Evolutionary conservation across 1,139 yeast genomes (phyloP), one percentile per base, ranked within the genome.

Genomic region (Debaryomyces sp.): DNA sequence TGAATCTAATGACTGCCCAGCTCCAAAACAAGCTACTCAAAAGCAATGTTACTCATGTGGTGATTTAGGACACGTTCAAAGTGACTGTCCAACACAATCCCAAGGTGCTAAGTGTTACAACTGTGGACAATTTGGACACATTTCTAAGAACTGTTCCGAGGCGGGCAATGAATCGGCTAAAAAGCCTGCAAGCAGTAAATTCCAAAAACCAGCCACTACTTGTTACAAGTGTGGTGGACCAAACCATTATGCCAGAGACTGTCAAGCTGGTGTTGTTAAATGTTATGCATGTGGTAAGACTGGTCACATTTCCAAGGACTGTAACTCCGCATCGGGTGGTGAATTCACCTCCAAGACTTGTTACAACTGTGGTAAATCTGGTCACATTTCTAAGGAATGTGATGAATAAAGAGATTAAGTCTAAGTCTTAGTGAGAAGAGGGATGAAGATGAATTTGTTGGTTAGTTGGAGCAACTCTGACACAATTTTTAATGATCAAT

Each of bases 161-260:
- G 67, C 65, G 43, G 57, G 52, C 47, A 49, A 46, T 37, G 57
- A 63, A 27, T 47, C 67, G 21, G 58, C 53, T 24, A 59, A 62
- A 52, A 57, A 60, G 44, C 54, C 62, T 36, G 54, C 59, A 33
- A 54, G 60, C 43, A 62, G 52, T 42, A 50, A 63, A 70, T 57
- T 63, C 63, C 51, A 52, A 39, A 54, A 61, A 47, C 55, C 67
- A 52, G 77, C 78, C 55, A 81, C 89, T 54, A 83, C 91, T 51
- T 89, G 96, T 73, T 88, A 87, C 85, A 89, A 86, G 73, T 89
- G 96, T 70, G 96, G 96, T 63, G 96, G 95, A 56, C 92, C 95
- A 66, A 89, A 89, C 83, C 96, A 89, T 70, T 87, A 84, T 73
- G 96, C 96, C 54, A 86, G 90, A 73, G 96, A 89, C 70, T 89